A percentile compares a stretch with the other conserved stretches of the same genome.
These are phyloP conservation scores for Gamsiella multidivaricata DNA, from an alignment of 192 early-diverging fungal species.

Conservation along the genomic window DNA sequence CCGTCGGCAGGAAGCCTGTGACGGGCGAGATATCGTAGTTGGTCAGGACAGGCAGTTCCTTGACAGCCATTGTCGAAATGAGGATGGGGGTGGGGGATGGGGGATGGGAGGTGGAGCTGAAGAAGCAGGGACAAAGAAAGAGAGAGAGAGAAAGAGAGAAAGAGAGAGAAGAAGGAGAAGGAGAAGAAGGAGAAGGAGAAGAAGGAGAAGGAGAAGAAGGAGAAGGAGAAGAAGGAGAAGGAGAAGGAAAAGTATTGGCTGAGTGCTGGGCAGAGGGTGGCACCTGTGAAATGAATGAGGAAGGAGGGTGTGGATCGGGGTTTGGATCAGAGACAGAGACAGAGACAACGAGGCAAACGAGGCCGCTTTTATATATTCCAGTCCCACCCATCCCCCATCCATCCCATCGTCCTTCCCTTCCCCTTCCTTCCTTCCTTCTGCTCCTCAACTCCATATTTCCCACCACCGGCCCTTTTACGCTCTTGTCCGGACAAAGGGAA, in stretches of 20 bases:
- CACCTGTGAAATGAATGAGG: background rate
- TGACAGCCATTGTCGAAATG: slow-evolving; percentile 20
- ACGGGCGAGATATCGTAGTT: slow-evolving; percentile 86
- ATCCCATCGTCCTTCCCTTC: background rate
- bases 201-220: background rate
- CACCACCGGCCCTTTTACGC: background rate
- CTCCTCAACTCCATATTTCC: background rate
- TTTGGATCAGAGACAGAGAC: too few species aligned
- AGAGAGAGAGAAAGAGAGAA: background rate
- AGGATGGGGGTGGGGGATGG: background rate
- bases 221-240: background rate
- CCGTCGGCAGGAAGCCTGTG: slow-evolving; percentile 88
- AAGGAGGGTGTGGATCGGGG: slow-evolving; percentile 8
- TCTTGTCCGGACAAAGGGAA: too few species aligned
- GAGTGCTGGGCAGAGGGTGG: background rate
- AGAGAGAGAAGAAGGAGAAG: background rate
- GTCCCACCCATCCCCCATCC: background rate
- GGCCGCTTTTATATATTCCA: background rate
- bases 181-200: background rate
- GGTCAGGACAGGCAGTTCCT: slow-evolving; percentile 62
- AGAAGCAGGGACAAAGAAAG: background rate
- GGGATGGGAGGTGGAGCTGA: background rate
- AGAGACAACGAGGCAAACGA: too few species aligned
- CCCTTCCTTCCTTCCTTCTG: background rate
- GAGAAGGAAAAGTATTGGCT: too few species aligned